Base-by-base conservation (phyloP, 1,139 yeast species). In the Hyphopichia buzzinii region DNA sequence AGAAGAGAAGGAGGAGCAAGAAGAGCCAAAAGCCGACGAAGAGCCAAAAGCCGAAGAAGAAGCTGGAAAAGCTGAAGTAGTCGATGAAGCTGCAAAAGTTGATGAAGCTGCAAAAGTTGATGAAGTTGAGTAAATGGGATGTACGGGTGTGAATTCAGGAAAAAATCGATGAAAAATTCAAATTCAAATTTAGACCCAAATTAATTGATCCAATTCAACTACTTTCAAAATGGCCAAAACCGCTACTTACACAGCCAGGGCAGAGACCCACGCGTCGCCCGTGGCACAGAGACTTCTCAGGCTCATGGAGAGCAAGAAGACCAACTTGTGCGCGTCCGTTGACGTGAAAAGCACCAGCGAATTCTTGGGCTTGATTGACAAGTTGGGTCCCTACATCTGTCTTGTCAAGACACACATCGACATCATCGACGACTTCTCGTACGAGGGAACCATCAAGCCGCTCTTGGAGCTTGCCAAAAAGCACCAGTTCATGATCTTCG, bases 301-400 rank as follows among this genome's bases (percentile, higher is more conserved):
- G 21, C 72, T 90, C 31, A 89, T 90, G 86, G 88, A 83, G 36
- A 57, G 66, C 31, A 94, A 94, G 61, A 69, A 87, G 59, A 77
- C 96, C 40, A 94, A 92, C 52, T 73, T 94, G 41, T 94, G 98
- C 69, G 97, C 97, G 14, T 89, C 97, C n/a, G 78, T 90, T 16
- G 99, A 94, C 59, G 95, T 92, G 15, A 76, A 78, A 41, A 79
- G 85, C 27, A 88, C 97, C 4, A 55, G 57, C 5, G 96, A 90
- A 53, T 74, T 94, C 39, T 70, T 94, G 37, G 52, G 55, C 2
- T 72, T 92, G 39, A 74, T 86, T 25, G 97, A 90, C 41, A 72
- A 72, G 40, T 71, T 92, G 37, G 99, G 97, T 1, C 98, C 98
- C 5, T 81, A 78, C 58, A 85, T 94, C 39, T 92, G 97, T 62